phyloP scores from a whole-genome alignment of 352 stramenopile species.

The Pythium guiyangense region DNA sequence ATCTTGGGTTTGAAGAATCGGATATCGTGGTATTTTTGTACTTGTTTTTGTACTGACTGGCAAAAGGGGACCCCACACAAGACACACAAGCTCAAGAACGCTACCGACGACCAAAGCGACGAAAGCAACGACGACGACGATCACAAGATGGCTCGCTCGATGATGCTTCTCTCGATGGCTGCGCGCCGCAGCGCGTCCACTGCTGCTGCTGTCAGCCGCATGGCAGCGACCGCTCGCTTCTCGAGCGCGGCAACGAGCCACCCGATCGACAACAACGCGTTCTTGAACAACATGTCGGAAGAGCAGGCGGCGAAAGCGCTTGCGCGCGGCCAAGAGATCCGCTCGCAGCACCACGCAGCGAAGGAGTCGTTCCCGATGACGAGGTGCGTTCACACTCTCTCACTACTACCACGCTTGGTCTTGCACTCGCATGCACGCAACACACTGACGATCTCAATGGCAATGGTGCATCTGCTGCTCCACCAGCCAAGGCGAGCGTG shows the following conservation, averaged over 20 bases:
- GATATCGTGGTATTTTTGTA: no score
- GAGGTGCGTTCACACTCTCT: conserved; percentile 15
- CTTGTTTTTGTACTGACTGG: no score
- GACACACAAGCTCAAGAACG: no score
- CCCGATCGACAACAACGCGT: conserved; percentile 39
- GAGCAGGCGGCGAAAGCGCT: conserved; percentile 48
- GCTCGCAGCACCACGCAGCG: conserved; percentile 42
- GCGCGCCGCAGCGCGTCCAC: conserved; percentile 1
- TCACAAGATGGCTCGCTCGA: not conserved
- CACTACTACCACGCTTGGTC: not conserved
- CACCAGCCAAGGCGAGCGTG: conserved; percentile 48
- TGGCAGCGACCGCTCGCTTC: conserved; percentile 9
- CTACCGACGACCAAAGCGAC: conserved; percentile 1
- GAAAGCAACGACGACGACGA: conserved; percentile 1
- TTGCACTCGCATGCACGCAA: not conserved
- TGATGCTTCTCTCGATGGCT: conserved; percentile 10
- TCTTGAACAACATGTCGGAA: conserved; percentile 45
- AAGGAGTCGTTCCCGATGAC: conserved; percentile 33
- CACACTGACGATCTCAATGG: not conserved
- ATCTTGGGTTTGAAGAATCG: no score
- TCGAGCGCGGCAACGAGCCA: conserved; percentile 29
- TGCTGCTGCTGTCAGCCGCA: not conserved
- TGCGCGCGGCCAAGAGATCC: conserved; percentile 48
- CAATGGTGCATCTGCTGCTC: not conserved
- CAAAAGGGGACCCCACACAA: no score